Base-by-base conservation (phyloP, 495 filamentous ascomycete species). In the Daldinia loculata region DNA sequence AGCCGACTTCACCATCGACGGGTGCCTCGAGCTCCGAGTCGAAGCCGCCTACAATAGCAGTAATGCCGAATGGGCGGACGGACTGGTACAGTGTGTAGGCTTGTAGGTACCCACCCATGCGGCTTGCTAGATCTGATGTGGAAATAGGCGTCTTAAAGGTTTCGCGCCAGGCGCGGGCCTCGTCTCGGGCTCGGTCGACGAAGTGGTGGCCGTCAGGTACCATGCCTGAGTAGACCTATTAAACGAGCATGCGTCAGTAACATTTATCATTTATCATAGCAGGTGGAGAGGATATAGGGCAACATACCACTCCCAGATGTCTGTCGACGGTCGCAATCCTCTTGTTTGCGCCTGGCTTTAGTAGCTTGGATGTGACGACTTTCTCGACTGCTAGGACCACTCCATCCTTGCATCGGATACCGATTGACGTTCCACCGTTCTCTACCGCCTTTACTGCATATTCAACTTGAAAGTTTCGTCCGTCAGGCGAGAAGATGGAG, bases 401-500 rank as follows among this genome's bases (percentile, higher is more conserved):
- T 70, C 95, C 95, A 82, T 98, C 93, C 81, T 96, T 96, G 86
- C 95, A 98, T 76, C 94, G 87, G 81, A 99, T 97, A 72, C 95
- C 95, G 84, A 99, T 89, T 56, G 93, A 93, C 29, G 95, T 99
- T 76, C 95, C 95, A 66, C 96, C 95, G 77, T 97, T 98, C 84
- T 99, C 95, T 56, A 99, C 95, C 67, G 95, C 95, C 85, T 99
- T 99, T 63, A 95, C 90, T 65, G 95, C 95, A 82, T 99, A 99
- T 86, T 99, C 95, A 79, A 98, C 95, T 82, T 99, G 95, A 80
- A 99, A 99, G 83, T 99, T 99, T 71, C 95, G 90, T 80, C 95
- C 95, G 84, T 99, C 95, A 63, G 95, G 95, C 38, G 94, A 98
- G 86, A 98, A 99, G 82, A 98, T 94, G 75, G 96, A 98, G 87